Evolutionary conservation across 1,284 basidiomycete species (phyloP).

Genomic region (Apiotrichum domesticum): DNA sequence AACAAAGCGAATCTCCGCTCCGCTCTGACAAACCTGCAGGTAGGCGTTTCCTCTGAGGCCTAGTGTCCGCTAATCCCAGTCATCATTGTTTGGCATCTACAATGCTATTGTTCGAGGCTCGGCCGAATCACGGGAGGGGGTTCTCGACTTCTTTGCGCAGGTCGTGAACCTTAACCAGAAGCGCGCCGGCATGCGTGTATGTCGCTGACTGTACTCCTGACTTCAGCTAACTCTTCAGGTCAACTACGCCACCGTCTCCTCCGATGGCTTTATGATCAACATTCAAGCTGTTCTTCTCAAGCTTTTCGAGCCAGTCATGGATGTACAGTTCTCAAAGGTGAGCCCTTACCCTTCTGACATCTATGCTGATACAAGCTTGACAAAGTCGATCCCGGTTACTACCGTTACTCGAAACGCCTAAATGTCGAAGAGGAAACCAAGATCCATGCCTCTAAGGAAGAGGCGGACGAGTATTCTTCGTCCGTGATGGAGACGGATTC

Average conservation of each 20-base stretch:
- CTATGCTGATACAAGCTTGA: slow-evolving; percentile 59
- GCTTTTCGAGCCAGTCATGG: slow-evolving; percentile 96
- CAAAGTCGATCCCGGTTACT: slow-evolving; percentile 81
- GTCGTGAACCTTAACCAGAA: slow-evolving; percentile 72
- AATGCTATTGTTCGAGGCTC: slow-evolving; percentile 81
- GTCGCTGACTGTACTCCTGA: slow-evolving; percentile 10
- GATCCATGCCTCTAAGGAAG: slow-evolving; percentile 77
- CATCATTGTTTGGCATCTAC: slow-evolving; percentile 73
- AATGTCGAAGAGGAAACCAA: slow-evolving; percentile 80
- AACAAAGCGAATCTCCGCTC: slow-evolving; percentile 74
- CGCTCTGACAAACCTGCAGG: slow-evolving; percentile 74
- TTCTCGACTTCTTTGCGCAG: slow-evolving; percentile 75
- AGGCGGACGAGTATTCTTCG: slow-evolving; percentile 66
- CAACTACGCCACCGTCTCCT: slow-evolving; percentile 74
- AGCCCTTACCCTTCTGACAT: slow-evolving; percentile 6
- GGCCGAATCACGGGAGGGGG: slow-evolving; percentile 69
- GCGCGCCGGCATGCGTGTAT: slow-evolving; percentile 79
- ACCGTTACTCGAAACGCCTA: slow-evolving; percentile 63
- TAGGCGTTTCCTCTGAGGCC: slow-evolving; percentile 29
- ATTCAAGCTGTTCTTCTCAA: slow-evolving; percentile 72
- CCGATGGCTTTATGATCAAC: slow-evolving; percentile 91
- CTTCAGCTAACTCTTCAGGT: slow-evolving; percentile 52
- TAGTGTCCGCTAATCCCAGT: slow-evolving; percentile 6
- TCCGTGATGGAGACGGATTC: slow-evolving; percentile 46
- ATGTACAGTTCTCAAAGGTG: slow-evolving; percentile 82